phyloP scores from a whole-genome alignment of 1,139 yeast species.

The Taiozyma sp. region DNA sequence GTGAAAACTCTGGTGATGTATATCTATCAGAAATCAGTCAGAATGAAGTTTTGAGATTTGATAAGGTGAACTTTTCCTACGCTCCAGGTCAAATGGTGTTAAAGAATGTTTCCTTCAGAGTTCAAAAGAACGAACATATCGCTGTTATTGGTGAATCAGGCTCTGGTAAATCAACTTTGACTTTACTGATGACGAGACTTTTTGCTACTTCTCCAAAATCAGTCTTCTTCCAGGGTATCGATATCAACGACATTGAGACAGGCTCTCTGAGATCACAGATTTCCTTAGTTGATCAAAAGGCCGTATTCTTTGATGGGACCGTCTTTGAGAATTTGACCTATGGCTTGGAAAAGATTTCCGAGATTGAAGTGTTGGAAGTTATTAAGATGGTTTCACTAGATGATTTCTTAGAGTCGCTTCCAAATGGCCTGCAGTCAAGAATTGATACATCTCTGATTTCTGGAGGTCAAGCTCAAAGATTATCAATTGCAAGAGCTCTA shows the following conservation, averaged over 20 bases:
- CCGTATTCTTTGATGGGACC: conserved; percentile 61
- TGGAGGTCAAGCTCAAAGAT: conserved; percentile 78
- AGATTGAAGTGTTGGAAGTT: conserved; percentile 35
- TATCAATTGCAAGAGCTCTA: conserved; percentile 71
- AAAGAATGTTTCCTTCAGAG: conserved; percentile 33
- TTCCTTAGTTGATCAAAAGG: conserved; percentile 63
- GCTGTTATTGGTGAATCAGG: conserved; percentile 78
- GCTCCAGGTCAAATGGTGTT: conserved; percentile 28
- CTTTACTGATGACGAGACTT: conserved; percentile 47
- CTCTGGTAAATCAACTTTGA: conserved; percentile 71
- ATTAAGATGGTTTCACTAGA: conserved; percentile 44
- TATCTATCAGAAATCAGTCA: conserved; percentile 15
- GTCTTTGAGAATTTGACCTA: conserved; percentile 61
- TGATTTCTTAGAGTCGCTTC: conserved; percentile 45
- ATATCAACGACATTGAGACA: conserved; percentile 41
- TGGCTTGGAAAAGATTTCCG: conserved; percentile 37
- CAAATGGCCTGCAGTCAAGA: conserved; percentile 50
- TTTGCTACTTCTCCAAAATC: conserved; percentile 34
- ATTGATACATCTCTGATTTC: conserved; percentile 59
- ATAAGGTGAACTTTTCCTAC: conserved; percentile 45
- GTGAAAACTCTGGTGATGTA: conserved; percentile 22
- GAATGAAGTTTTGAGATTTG: conserved; percentile 32
- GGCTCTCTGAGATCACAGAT: conserved; percentile 47
- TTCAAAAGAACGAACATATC: conserved; percentile 43
- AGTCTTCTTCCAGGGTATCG: conserved; percentile 35